Evolutionary conservation across 371 early-diverging fungal species (phyloP), one percentile per base, ranked within the genome.

Genomic region (Mucor circinelloides): DNA sequence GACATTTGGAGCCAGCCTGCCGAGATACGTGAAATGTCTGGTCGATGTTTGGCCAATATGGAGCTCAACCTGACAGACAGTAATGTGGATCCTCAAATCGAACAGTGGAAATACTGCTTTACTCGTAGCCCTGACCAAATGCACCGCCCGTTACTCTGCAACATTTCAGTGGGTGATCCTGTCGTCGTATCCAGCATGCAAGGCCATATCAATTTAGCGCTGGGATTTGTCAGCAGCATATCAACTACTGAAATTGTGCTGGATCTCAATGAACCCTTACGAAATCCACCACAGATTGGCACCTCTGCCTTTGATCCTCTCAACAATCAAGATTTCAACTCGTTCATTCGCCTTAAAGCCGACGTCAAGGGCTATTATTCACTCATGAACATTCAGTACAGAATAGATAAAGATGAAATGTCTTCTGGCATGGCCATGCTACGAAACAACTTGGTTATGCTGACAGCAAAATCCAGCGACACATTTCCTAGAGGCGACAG

Each of bases 331-430:
- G 67, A 71, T 7, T 80, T 74, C 28, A 27, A 63, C 3, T 27
- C 66, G 3, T 63, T 59, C 40, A 44, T 72, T 57, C 68, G 40
- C 4, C 25, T 27, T 9, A 34, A 21, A 12, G 21, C 23, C 7
- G 67, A 72, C 10, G 42, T 55, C 13, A n/a, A 58, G 1, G 27
- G 69, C 3, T 71, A 70, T 48, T 64, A 75, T n/a, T 28, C 65
- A 2, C 59, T 50, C 10, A 30, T 48, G 46, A 54, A 75, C 34
- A 64, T 36, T 21, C 13, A 7, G 15, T 97, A 90, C 70, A 83
- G 96, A 8, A 88, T 98, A 23, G 97, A 97, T 72, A 89, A 88
- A 76, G 95, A 95, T 67, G 95, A 94, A 66, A 77, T 93, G 75
- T 64, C 83, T 1, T 72, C 84, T 6, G 92, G 90, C 0, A 84